Evolutionary conservation across 176 grass and related monocot species (phyloP).

Genomic region (Eragrostis curvula): DNA sequence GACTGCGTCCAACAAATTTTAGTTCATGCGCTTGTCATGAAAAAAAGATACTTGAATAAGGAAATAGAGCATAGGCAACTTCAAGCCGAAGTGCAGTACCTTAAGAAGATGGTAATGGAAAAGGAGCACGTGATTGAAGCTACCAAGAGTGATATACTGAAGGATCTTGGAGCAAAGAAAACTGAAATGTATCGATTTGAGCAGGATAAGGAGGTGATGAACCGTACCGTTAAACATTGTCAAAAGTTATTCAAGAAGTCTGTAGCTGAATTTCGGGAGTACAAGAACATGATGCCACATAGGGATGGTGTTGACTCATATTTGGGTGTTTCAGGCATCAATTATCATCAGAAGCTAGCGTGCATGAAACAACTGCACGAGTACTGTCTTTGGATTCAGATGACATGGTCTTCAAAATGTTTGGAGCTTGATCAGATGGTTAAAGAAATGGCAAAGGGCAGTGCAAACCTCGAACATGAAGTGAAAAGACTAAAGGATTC

Average conservation of each 20-base stretch:
- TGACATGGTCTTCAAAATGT: not conserved
- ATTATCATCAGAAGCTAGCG: not conserved
- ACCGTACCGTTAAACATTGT: not conserved
- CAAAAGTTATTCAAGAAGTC: not conserved
- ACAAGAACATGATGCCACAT: not conserved
- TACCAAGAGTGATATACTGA: not conserved
- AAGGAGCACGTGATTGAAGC: not conserved
- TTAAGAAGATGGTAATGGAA: conserved; percentile 2
- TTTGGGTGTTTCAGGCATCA: not conserved
- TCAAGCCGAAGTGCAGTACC: conserved; percentile 4
- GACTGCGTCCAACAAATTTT: not conserved
- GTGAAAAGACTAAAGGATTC: conserved; percentile 34
- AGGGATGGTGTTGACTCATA: conserved; percentile 18
- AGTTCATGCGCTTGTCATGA: not conserved
- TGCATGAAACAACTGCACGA: not conserved
- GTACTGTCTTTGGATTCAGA: not conserved
- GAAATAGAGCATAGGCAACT: not conserved
- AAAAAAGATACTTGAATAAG: not conserved
- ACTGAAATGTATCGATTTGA: not conserved
- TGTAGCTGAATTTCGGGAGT: conserved; percentile 16
- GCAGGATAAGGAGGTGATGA: not conserved
- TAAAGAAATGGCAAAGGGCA: not conserved
- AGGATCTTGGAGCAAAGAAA: not conserved
- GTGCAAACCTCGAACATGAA: conserved; percentile 8
- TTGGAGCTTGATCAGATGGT: not conserved